Conservation (phyloP, 1,139 yeast species). For the Martiniozyma asiatica region DNA sequence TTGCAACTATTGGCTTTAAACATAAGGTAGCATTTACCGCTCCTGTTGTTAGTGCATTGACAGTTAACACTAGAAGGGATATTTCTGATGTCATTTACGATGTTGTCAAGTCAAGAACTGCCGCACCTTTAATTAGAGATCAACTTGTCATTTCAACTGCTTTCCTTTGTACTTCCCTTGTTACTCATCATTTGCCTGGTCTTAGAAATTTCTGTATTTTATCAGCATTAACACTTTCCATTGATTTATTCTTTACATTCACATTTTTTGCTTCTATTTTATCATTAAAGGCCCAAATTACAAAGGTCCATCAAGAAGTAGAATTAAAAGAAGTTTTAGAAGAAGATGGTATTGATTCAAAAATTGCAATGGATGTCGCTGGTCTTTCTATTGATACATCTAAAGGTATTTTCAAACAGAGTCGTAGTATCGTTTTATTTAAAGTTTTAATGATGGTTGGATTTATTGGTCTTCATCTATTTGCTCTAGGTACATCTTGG, state of each 20-base stretch:
- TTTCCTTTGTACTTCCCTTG: slow-evolving; percentile 52
- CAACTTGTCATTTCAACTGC: slow-evolving; percentile 68
- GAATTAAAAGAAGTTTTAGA: slow-evolving; percentile 73
- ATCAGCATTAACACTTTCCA: slow-evolving; percentile 59
- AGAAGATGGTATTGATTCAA: slow-evolving; percentile 81
- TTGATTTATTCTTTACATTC: slow-evolving; percentile 62
- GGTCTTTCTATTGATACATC: slow-evolving; percentile 30
- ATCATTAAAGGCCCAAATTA: slow-evolving; percentile 82
- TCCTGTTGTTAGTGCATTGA: slow-evolving; percentile 35
- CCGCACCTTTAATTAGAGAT: slow-evolving; percentile 59
- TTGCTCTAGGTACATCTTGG: slow-evolving; percentile 69
- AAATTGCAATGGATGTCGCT: slow-evolving; percentile 64
- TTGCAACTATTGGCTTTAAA: slow-evolving; percentile 87
- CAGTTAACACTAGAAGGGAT: slow-evolving; percentile 29
- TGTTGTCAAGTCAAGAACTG: slow-evolving; percentile 58
- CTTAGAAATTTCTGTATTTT: slow-evolving; percentile 75
- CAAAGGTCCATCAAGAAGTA: slow-evolving; percentile 76
- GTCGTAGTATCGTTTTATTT: slow-evolving; percentile 41
- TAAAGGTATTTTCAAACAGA: slow-evolving; percentile 19
- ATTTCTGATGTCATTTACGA: slow-evolving; percentile 37
- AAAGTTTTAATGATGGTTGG: slow-evolving; percentile 57
- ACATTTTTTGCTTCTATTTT: slow-evolving; percentile 82
- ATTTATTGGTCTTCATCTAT: slow-evolving; percentile 62
- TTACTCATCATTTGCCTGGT: slow-evolving; percentile 64
- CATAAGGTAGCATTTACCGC: slow-evolving; percentile 72